Evolutionary conservation across 768 basidiomycete species (phyloP), one percentile per base, ranked within the genome.

Genomic region (Fistulinella prunicolor): DNA sequence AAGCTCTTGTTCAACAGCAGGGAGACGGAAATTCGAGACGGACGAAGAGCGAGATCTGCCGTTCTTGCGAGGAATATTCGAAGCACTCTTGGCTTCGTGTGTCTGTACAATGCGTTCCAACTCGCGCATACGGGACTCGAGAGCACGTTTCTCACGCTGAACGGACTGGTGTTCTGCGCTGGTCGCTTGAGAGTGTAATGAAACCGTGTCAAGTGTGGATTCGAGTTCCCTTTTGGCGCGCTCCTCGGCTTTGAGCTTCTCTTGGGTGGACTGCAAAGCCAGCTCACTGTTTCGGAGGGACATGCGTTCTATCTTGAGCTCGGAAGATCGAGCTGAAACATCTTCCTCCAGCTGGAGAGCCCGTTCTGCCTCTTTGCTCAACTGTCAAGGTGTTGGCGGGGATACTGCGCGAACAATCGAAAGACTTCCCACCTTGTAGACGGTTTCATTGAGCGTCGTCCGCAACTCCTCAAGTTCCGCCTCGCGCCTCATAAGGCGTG

Each of bases 41-140:
- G 83, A 84, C 1, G 84, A 83, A 19, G 85, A 82, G 19, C 82
- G 76, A 26, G 76, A 73, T 23, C 80, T 74, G 19, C 70, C 62
- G 44, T 62, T 53, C 38, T 63, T 63, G 46, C 66, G 71, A 37
- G 48, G 70, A 61, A 37, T 65, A 58, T 49, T 70, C 49, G 38
- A 70, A 59, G 29, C 21, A 30, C 50, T 41, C 57, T 64, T 47
- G 60, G 59, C 29, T 73, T 72, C 51, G 56, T 73, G 44, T 65
- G 50, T 54, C 69, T 72, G 50, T 46, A 71, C 54, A 34, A 73
- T 53, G 39, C 56, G 67, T 58, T 86, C 76, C 35, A 86, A 70
- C 56, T 86, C 82, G 35, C 73, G 76, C 26, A 86, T 72, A 14
- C 82, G 78, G 22, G 68, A 66, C 50, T 85, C 81, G 12, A 85